Conservation (phyloP, 768 basidiomycete genomes). For the Rhizopogon vulgaris region DNA sequence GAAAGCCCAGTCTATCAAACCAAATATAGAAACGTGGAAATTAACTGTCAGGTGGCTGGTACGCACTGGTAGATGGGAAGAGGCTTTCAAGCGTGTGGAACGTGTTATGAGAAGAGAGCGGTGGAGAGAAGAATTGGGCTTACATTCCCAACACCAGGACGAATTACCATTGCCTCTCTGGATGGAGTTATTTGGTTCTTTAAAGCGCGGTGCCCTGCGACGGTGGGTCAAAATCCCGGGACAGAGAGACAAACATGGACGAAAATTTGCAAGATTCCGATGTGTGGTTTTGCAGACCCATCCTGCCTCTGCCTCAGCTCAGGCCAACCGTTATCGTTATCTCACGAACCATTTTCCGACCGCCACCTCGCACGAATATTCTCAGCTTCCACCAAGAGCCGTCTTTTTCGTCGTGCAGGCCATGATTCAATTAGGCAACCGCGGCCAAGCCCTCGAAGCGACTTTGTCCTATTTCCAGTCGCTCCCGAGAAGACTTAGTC, state of each 20-base stretch:
- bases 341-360: constrained; percentile 39
- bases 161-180: constrained; percentile 44
- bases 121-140: constrained; percentile 8
- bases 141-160: not conserved
- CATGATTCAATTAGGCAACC: constrained; percentile 38
- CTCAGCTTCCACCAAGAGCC: constrained; percentile 34
- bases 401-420: constrained; percentile 39
- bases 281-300: constrained; percentile 8
- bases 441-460: constrained; percentile 35
- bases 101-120: constrained; percentile 8
- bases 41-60: constrained; percentile 53
- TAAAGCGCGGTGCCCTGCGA: constrained; percentile 30
- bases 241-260: not conserved
- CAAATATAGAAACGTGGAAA: constrained; percentile 50
- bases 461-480: constrained; percentile 43
- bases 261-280: not conserved
- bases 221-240: constrained; percentile 7
- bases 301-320: constrained; percentile 10
- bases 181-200: constrained; percentile 53
- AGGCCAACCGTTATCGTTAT: constrained; percentile 19
- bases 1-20: constrained; percentile 33
- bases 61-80: constrained; percentile 47
- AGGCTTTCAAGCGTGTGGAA: constrained; percentile 46
- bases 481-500: constrained; percentile 39
- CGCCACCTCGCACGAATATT: constrained; percentile 27